These are phyloP conservation scores for Candida maesae DNA, from an alignment of 805 yeast genomes.

Conservation along the genomic window DNA sequence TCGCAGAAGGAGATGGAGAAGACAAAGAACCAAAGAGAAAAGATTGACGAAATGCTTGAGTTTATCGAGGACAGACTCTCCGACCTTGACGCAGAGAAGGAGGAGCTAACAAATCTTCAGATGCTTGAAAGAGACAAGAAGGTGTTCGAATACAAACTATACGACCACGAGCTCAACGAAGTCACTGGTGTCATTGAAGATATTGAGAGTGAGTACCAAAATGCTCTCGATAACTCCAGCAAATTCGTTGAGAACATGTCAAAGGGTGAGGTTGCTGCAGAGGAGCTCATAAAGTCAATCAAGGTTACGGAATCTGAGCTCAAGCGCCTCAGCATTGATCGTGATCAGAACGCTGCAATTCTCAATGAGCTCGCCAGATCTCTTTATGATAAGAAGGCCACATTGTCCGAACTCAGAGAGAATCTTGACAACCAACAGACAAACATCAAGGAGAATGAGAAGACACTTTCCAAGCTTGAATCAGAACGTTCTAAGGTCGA, in stretches of 20 bases:
- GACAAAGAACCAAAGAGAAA: constrained; percentile 63
- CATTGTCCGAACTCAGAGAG: constrained; percentile 33
- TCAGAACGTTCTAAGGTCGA: constrained; percentile 32
- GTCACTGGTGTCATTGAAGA: constrained; percentile 56
- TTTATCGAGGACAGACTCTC: constrained; percentile 68
- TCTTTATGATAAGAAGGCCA: constrained; percentile 47
- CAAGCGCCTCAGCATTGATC: constrained; percentile 54
- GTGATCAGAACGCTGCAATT: constrained; percentile 48
- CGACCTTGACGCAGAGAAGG: constrained; percentile 78
- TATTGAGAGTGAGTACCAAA: constrained; percentile 54
- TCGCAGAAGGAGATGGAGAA: constrained; percentile 75
- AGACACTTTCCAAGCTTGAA: constrained; percentile 22
- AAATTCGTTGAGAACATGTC: constrained; percentile 53
- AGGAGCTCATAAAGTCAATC: constrained; percentile 42
- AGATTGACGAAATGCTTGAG: constrained; percentile 68
- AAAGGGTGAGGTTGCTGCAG: constrained; percentile 52
- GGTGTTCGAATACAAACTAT: constrained; percentile 67
- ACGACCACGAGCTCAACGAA: constrained; percentile 70
- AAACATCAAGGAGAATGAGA: constrained; percentile 24
- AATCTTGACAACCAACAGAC: constrained; percentile 37
- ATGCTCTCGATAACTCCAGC: constrained; percentile 49
- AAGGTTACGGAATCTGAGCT: constrained; percentile 43
- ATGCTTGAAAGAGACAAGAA: constrained; percentile 63
- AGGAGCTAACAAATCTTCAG: constrained; percentile 69
- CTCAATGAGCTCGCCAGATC: constrained; percentile 44